Conservation (phyloP, 805 yeast species). For the Dipodascopsis uninucleata region DNA sequence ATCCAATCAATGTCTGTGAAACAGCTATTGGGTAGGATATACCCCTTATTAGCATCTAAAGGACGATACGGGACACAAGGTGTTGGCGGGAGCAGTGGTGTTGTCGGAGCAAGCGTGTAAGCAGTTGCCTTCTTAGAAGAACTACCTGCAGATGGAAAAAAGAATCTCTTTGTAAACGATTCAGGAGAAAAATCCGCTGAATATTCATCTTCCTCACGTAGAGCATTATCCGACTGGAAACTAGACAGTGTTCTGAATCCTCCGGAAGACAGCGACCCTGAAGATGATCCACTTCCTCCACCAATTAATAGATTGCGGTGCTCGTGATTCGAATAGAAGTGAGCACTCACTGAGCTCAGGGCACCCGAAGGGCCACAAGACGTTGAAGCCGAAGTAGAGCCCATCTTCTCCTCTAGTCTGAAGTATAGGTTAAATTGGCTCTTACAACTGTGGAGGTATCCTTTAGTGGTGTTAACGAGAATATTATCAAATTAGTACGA, state of each 20-base stretch:
- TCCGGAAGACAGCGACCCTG: slow-evolving; percentile 1
- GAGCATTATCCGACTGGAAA: not conserved
- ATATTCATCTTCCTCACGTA: slow-evolving; percentile 17
- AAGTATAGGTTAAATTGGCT: no score
- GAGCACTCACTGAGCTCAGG: slow-evolving; percentile 2
- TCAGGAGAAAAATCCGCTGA: slow-evolving; percentile 27
- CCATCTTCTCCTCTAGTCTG: no score
- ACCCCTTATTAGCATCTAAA: slow-evolving; percentile 24
- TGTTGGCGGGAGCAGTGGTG: slow-evolving; percentile 19
- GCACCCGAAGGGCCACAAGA: no score
- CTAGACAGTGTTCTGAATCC: not conserved
- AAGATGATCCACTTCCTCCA: not conserved
- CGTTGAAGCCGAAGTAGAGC: no score
- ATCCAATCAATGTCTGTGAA: slow-evolving; percentile 23
- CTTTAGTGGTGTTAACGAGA: no score
- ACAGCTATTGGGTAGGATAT: slow-evolving; percentile 19
- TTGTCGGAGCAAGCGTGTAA: not conserved
- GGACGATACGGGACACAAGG: slow-evolving; percentile 24
- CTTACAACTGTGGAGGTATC: no score
- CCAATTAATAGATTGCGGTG: slow-evolving; percentile 1
- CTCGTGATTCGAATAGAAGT: slow-evolving; percentile 5
- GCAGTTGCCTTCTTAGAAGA: not conserved
- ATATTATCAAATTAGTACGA: no score
- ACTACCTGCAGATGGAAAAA: not conserved
- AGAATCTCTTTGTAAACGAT: slow-evolving; percentile 14